Evolutionary conservation across 352 stramenopile genomes (phyloP), one percentile per base, ranked within the genome.

Genomic region (Peronosclerospora sorghi): DNA sequence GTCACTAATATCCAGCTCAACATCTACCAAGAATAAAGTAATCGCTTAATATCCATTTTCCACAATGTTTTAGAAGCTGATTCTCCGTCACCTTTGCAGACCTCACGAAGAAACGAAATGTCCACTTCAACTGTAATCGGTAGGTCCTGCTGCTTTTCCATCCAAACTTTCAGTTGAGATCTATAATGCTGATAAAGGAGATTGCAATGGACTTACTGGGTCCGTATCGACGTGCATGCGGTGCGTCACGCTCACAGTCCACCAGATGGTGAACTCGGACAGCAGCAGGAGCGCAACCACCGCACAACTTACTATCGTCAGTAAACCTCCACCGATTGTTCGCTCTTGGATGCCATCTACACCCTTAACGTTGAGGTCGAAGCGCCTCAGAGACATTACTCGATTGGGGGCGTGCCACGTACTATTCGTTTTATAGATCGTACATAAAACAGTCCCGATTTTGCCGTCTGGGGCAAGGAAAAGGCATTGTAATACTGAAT

Each of bases 301-400:
- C 35, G 77, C 42, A 35, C 71, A 85, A 63, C 77, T 90, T 40
- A 90, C 15, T 19, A 93, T 65, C 54, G 80, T 93, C 43, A 93
- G 74, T 32, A 93, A 43, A 21, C 77, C 80, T 15, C 80, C 80
- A 44, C 77, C 71, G 48, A 86, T 83, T 32, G 80, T 93, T 57
- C 76, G 76, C 68, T 89, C 77, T 63, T 93, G 81, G 56, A 93
- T 91, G 57, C 81, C 81, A 55, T 93, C 81, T 32, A 93, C 73
- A 65, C 78, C 81, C 72, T 93, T 93, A 44, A 73, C 72, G 45
- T 93, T 88, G 46, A 90, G 65, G 67, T 93, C 81, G 56, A 90
- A 93, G 51, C 72, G 73, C 56, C 77, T 70, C 76, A 73, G 86
- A 57, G 69, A 66, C 49, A 74, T 59, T 39, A 32, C 51, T 32